Conservation (phyloP, 148 eudicot genomes). For the Fagopyrum homotropicum region DNA sequence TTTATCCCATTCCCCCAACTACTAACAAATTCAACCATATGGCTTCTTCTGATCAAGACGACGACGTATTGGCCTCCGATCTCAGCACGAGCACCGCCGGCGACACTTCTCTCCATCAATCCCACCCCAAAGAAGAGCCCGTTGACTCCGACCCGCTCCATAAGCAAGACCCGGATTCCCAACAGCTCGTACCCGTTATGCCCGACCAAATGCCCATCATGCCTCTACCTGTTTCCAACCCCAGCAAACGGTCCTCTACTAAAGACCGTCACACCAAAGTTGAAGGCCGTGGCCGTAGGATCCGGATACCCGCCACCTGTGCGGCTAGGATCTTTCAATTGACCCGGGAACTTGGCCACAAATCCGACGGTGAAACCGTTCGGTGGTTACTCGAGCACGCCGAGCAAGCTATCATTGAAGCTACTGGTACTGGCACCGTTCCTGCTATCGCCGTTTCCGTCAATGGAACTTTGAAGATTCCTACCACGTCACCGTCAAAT, state of each 20-base stretch:
- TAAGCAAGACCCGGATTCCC: neutral
- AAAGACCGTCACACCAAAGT: slow-evolving; percentile 42
- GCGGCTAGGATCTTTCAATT: slow-evolving; percentile 42
- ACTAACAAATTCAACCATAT: neutral
- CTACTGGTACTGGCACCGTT: slow-evolving; percentile 40
- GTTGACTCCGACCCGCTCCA: slow-evolving; percentile 10
- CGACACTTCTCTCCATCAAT: neutral
- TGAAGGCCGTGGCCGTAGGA: slow-evolving; percentile 43
- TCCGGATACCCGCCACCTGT: slow-evolving; percentile 39
- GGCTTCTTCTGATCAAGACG: slow-evolving; percentile 15
- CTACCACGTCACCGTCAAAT: slow-evolving; percentile 9
- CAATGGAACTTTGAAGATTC: slow-evolving; percentile 28
- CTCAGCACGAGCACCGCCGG: slow-evolving; percentile 23
- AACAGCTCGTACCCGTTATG: neutral
- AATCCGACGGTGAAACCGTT: slow-evolving; percentile 39
- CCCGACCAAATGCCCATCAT: neutral
- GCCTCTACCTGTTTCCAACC: slow-evolving; percentile 7
- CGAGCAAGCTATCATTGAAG: slow-evolving; percentile 30
- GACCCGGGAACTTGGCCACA: slow-evolving; percentile 34
- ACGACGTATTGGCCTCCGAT: slow-evolving; percentile 19
- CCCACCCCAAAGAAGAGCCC: slow-evolving; percentile 18
- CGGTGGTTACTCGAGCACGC: slow-evolving; percentile 37
- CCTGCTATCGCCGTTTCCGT: slow-evolving; percentile 37
- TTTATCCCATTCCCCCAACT: neutral
- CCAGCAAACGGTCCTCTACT: slow-evolving; percentile 19